A percentile compares a stretch with the other conserved stretches of the same genome.
Conservation (phyloP, 805 yeast species). For the Yarrowia sp. region DNA sequence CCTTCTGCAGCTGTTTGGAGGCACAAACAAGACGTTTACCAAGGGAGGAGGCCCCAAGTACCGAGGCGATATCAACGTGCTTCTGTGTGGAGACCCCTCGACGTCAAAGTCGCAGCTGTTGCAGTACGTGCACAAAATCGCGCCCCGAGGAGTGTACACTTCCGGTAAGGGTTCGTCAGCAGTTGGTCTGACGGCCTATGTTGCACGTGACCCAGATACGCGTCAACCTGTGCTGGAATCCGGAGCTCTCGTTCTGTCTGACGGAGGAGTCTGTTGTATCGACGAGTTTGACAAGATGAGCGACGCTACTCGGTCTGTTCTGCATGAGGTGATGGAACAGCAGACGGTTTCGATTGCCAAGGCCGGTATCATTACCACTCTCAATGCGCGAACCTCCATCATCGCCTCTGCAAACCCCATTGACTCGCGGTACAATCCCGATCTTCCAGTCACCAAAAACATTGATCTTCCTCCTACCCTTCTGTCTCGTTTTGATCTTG, state of each 20-base stretch:
- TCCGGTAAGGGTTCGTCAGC: constrained; percentile 99
- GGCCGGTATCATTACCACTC: constrained; percentile 96
- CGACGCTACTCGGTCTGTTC: constrained; percentile 89
- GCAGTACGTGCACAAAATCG: constrained; percentile 94
- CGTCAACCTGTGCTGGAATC: constrained; percentile 91
- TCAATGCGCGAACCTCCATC: constrained; percentile 95
- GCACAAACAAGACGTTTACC: constrained; percentile 83
- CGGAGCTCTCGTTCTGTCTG: constrained; percentile 95
- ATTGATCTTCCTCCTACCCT: constrained; percentile 97
- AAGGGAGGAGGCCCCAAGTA: constrained; percentile 86
- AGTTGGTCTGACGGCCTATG: constrained; percentile 97
- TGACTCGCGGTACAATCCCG: constrained; percentile 94
- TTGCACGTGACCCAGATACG: constrained; percentile 92
- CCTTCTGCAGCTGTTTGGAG: constrained; percentile 90
- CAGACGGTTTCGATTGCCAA: constrained; percentile 98
- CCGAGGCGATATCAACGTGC: constrained; percentile 92
- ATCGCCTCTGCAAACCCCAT: constrained; percentile 97
- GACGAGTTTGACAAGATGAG: constrained; percentile 99
- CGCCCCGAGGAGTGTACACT: constrained; percentile 97
- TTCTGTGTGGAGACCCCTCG: constrained; percentile 97
- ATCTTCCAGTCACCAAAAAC: constrained; percentile 90
- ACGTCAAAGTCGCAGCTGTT: constrained; percentile 94
- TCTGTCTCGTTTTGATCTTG: constrained; percentile 92
- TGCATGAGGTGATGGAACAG: constrained; percentile 99
- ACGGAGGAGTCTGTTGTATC: constrained; percentile 98